Evolutionary conservation across 2,329 filamentous ascomycete genomes (phyloP).

Genomic region (Talaromyces sp.): DNA sequence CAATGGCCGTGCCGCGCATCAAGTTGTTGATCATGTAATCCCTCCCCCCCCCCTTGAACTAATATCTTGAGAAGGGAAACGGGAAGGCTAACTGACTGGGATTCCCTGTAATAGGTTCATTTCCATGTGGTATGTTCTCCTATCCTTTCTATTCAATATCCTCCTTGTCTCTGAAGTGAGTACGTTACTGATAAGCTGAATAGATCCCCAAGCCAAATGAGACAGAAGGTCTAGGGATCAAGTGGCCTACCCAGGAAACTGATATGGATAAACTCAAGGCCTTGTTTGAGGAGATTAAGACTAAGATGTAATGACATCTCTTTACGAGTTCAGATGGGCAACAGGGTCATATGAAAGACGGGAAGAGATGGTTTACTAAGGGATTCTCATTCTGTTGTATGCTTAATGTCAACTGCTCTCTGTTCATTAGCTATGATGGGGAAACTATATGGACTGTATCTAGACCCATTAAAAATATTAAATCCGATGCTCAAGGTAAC

Average conservation of each 20-base stretch:
- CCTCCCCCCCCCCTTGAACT: neutral
- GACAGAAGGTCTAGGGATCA: constrained; percentile 69
- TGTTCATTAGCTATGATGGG: neutral
- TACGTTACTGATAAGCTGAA: neutral
- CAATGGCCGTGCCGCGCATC: constrained; percentile 86
- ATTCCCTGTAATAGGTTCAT: constrained; percentile 58
- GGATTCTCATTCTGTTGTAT: neutral
- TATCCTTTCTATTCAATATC: neutral
- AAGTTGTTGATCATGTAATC: constrained; percentile 83
- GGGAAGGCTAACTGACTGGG: neutral
- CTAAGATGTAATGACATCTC: constrained; percentile 64
- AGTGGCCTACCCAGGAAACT: constrained; percentile 69
- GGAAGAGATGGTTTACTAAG: neutral
- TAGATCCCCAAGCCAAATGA: constrained; percentile 92
- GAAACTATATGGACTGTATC: neutral
- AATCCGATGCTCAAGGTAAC: neutral
- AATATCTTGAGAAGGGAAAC: neutral
- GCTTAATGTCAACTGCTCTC: neutral
- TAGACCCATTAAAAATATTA: neutral
- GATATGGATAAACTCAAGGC: constrained; percentile 82
- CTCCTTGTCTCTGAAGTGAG: no score
- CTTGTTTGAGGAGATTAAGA: constrained; percentile 75
- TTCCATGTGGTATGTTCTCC: constrained; percentile 72
- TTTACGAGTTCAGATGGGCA: neutral
- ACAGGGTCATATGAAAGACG: neutral